Evolutionary conservation across 2,329 filamentous ascomycete genomes (phyloP).

Genomic region (Neofusicoccum sp.): DNA sequence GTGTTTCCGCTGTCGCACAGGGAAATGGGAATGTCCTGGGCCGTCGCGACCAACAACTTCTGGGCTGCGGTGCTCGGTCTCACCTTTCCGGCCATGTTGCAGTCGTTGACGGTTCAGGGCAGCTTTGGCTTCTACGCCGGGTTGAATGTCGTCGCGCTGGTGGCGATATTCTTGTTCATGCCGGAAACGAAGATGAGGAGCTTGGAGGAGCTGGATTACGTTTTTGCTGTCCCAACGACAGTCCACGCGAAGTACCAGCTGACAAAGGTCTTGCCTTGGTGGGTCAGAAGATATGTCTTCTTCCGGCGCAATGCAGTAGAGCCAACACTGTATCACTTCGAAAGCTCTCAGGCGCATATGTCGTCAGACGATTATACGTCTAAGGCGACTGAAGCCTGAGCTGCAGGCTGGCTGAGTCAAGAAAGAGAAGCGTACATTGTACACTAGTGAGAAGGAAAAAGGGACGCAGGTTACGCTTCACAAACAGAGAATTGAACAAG

Average conservation of each 20-base stretch:
- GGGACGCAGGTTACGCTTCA: not conserved
- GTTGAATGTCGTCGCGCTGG: conserved; percentile 59
- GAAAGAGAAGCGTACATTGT: no score
- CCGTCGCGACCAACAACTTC: conserved; percentile 65
- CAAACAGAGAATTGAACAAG: not conserved
- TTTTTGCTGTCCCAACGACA: conserved; percentile 47
- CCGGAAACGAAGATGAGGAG: conserved; percentile 49
- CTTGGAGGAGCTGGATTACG: conserved; percentile 50
- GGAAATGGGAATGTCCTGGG: conserved; percentile 69
- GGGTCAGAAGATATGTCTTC: conserved; percentile 45
- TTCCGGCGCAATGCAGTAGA: conserved; percentile 31
- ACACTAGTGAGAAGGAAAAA: no score
- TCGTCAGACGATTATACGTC: not conserved
- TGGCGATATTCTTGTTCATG: conserved; percentile 57
- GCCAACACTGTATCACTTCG: conserved; percentile 40
- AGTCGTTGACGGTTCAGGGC: conserved; percentile 49
- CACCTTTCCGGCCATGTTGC: conserved; percentile 60
- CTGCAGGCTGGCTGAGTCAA: not conserved
- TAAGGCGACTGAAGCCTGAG: not conserved
- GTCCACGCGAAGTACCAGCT: conserved; percentile 41
- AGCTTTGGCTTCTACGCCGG: conserved; percentile 62
- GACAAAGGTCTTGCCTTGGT: conserved; percentile 44
- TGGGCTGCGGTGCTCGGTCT: conserved; percentile 59
- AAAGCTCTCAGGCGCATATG: not conserved
- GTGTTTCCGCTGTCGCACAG: conserved; percentile 69